Evolutionary conservation across 1,139 yeast genomes (phyloP), one percentile per base, ranked within the genome.

Genomic region (Suhomyces wounanorum): DNA sequence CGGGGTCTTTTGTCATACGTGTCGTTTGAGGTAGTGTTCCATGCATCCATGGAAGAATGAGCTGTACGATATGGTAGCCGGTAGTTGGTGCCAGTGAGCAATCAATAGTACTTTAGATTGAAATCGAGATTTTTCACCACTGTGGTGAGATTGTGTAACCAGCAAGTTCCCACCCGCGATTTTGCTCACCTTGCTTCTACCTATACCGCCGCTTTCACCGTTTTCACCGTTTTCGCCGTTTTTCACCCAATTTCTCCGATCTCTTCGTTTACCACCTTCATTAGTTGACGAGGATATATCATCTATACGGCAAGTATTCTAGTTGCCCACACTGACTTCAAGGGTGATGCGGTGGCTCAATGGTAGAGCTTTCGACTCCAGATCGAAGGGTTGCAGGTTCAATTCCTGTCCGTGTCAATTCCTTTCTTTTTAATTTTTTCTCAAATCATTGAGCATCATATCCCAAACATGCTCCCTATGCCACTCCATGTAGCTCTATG

Each of bases 311-410:
- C 13, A 26, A n/a, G n/a, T 40, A 9, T 11, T 10, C 33, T 10
- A 7, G 14, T 11, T 30, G 33, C 3, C 14, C 33, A n/a, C 2
- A 2, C 25, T 25, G 35, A 40, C 28, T 23, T 25, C 44, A 47
- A 44, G 48, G 40, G 44, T 51, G 62, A 57, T 57, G 90, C 89
- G 86, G 89, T 85, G 89, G 90, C 91, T 85, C 91, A 85, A 85
- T 85, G 91, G 91, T 84, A 85, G 91, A 84, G 89, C 89, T 83
- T 84, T 84, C 84, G 90, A 85, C 85, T 85, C 89, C 89, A 84
- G 50, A 79, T 80, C 85, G 80, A 79, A 80, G 79, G 85, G 85
- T 78, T 80, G 63, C 63, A 60, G 61, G 63, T 60, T 60, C 63
- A 56, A 60, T 58, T 60, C 63, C 63, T 60, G 63, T 59, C 62